Evolutionary conservation across 768 basidiomycete species (phyloP).

Genomic region (Hericium coralloides): DNA sequence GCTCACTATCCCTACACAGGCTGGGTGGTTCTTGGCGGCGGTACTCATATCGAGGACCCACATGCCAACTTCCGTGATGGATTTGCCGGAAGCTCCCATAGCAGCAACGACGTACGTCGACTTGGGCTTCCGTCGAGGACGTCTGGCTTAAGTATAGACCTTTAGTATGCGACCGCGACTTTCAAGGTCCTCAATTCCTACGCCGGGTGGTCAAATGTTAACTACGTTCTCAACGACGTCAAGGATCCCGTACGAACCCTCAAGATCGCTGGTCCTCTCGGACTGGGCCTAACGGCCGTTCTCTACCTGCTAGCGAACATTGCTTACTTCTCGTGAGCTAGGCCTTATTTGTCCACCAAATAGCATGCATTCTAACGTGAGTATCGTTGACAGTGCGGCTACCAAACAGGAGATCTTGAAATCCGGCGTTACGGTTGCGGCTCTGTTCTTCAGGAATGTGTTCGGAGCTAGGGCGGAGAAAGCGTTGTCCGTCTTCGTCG

Average conservation of each 20-base stretch:
- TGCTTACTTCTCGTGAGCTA: constrained; percentile 42
- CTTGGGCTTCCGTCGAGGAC: neutral
- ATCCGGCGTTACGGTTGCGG: constrained; percentile 47
- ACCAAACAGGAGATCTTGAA: constrained; percentile 40
- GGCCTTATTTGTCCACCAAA: neutral
- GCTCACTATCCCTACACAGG: constrained; percentile 21
- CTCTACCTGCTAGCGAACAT: constrained; percentile 51
- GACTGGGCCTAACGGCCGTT: constrained; percentile 41
- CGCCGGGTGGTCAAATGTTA: constrained; percentile 46
- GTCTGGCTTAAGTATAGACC: neutral
- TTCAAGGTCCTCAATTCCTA: constrained; percentile 48
- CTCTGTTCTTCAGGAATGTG: constrained; percentile 50
- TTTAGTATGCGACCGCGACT: constrained; percentile 51
- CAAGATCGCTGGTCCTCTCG: constrained; percentile 53
- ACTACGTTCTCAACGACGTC: constrained; percentile 54
- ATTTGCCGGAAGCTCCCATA: constrained; percentile 47
- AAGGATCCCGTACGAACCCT: constrained; percentile 51
- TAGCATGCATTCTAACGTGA: neutral
- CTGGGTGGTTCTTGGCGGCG: constrained; percentile 51
- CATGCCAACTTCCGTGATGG: constrained; percentile 47
- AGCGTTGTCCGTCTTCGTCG: constrained; percentile 49
- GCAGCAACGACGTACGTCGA: constrained; percentile 34
- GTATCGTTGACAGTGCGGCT: constrained; percentile 23
- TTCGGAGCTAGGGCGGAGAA: constrained; percentile 44
- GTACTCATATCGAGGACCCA: constrained; percentile 47